Evolutionary conservation across 257 asterid genomes (phyloP).

Genomic region (Oldenlandia corymbosa): DNA sequence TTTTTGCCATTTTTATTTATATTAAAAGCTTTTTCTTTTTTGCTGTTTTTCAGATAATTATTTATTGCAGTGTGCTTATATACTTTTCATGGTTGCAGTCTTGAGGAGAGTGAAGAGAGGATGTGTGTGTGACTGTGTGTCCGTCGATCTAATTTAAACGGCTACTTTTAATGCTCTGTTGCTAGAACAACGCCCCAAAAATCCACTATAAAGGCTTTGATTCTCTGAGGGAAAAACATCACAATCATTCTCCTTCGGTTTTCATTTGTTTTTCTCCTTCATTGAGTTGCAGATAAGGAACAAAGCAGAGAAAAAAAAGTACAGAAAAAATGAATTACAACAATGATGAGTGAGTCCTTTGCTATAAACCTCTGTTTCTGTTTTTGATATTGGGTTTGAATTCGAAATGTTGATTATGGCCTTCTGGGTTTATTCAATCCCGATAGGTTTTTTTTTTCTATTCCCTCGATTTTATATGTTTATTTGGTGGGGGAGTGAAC

Average conservation of each 20-base stretch:
- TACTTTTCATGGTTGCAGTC: constrained; percentile 5
- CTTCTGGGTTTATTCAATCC: background rate
- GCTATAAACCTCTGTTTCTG: background rate
- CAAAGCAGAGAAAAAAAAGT: background rate
- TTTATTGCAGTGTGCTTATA: constrained; percentile 2
- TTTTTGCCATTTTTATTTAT: background rate
- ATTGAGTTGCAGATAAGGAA: background rate
- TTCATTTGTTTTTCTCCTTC: background rate
- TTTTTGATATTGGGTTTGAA: background rate
- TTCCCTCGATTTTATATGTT: background rate
- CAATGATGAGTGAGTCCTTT: constrained; percentile 42
- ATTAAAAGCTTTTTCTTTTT: background rate
- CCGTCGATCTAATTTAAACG: constrained; percentile 7
- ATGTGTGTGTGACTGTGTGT: background rate
- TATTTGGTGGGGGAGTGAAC: constrained; percentile 11
- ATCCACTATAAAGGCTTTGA: background rate
- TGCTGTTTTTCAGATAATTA: background rate
- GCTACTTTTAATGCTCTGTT: constrained; percentile 16
- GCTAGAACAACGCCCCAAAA: background rate
- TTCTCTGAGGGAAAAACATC: background rate
- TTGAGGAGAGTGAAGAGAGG: constrained; percentile 10
- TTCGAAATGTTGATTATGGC: constrained; percentile 14
- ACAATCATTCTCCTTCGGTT: constrained; percentile 1
- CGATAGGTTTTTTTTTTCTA: background rate
- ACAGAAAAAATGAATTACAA: constrained; percentile 35